These are phyloP conservation scores for Boletus fagicola DNA, from an alignment of 768 basidiomycete genomes.

Conservation along the genomic window DNA sequence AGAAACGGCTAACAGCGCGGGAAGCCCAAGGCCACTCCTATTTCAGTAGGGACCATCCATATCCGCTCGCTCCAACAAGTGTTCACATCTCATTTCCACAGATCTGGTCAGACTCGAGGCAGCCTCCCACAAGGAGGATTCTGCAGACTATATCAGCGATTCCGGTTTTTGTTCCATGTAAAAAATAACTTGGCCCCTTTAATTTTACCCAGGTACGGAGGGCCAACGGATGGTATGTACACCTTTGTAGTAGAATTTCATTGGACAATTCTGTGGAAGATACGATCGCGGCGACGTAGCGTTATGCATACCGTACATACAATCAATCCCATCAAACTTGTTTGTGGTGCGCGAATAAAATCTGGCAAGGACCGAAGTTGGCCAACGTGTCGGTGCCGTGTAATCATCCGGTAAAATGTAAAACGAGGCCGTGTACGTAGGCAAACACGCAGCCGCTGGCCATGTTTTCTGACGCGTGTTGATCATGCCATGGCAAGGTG, in stretches of 20 bases:
- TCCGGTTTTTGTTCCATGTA: constrained; percentile 48
- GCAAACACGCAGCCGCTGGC: constrained; percentile 21
- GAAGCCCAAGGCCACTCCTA: constrained; percentile 68
- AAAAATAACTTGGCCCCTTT: not conserved
- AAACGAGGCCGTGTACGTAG: constrained; percentile 33
- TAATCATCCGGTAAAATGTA: constrained; percentile 7
- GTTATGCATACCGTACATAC: constrained; percentile 10
- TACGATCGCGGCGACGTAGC: constrained; percentile 18
- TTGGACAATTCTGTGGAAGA: constrained; percentile 8
- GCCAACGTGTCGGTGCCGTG: constrained; percentile 31
- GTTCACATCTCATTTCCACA: constrained; percentile 29
- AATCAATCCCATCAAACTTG: constrained; percentile 13
- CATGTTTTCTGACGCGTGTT: constrained; percentile 29
- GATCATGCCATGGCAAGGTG: constrained; percentile 32
- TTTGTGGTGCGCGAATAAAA: constrained; percentile 14
- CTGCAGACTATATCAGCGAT: constrained; percentile 44
- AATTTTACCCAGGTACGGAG: not conserved
- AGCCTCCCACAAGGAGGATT: constrained; percentile 39
- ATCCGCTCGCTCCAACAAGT: constrained; percentile 17
- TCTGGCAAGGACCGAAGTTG: constrained; percentile 8
- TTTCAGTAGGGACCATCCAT: constrained; percentile 47
- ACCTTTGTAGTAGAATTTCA: constrained; percentile 7
- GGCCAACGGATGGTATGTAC: constrained; percentile 6
- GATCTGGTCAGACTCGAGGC: constrained; percentile 51
- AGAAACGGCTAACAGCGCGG: constrained; percentile 61